Evolutionary conservation across 768 basidiomycete species (phyloP), one percentile per base, ranked within the genome.

Genomic region (Amanita pallidorosea): DNA sequence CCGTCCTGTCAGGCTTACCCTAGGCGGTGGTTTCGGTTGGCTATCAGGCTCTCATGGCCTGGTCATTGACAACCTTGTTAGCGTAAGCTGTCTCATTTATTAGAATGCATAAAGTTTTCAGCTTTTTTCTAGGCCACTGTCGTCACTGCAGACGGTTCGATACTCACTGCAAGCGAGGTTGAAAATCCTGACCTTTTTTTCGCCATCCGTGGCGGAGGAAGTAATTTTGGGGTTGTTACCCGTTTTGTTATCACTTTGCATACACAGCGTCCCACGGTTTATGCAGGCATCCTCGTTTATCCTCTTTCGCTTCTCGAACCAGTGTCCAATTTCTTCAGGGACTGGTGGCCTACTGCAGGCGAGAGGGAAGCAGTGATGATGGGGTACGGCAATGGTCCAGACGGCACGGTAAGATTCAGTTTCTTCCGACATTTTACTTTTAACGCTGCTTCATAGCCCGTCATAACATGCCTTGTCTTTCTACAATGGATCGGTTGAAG

Each of bases 11-110:
- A 76, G 76, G 5, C 67, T 79, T 5, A 66, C 66, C 13, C 64
- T 80, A 13, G 79, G 78, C 33, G 78, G 79, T 9, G 79, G 79
- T 3, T 76, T 70, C 52, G 79, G 79, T 13, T 77, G 66, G 67
- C 68, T 80, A 6, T 71, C 65, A 34, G 66, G 67, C 55, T 48
- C 64, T 54, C 60, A 70, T 61, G 77, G 77, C 7, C 57, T 78
- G 17, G 67, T 60, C 1, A 62, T 76, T 51, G 77, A 79, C 55
- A 79, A 78, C 45, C 63, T 78, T 34, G 57, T 66, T 7, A 62
- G 67, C 54, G 65, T 70, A 53, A 29, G 57, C 40, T 17, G 13
- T 4, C 27, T 38, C 7, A 33, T 53, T 7, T 15, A 27, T 52
- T 35, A 11, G 22, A 9, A 25, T 7, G 15, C 7, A 17, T 13